Conservation (phyloP, 768 basidiomycete species). For the Nidula microcarpa region DNA sequence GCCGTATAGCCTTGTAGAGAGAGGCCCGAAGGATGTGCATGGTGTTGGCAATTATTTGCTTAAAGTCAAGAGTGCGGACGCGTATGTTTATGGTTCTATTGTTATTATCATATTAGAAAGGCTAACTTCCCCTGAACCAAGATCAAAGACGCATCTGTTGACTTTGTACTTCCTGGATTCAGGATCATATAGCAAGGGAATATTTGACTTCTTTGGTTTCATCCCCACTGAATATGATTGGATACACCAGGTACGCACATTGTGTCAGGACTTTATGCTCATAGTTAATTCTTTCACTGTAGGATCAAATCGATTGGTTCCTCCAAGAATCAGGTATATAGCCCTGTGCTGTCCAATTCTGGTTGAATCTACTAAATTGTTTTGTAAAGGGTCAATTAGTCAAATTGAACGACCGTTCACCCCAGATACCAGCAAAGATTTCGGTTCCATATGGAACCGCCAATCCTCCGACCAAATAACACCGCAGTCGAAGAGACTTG, state of each 20-base stretch:
- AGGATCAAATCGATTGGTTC: conserved; percentile 91
- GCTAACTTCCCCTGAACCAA: conserved; percentile 18
- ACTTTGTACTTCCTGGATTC: conserved; percentile 93
- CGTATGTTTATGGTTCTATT: conserved; percentile 45
- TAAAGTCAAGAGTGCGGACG: conserved; percentile 79
- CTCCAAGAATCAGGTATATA: conserved; percentile 67
- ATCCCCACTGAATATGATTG: conserved; percentile 82
- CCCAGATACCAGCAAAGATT: conserved; percentile 71
- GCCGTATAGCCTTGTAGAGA: conserved; percentile 81
- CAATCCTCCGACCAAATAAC: conserved; percentile 53
- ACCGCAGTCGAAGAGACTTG: conserved; percentile 53
- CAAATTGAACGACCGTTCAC: conserved; percentile 80
- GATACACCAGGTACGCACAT: conserved; percentile 58
- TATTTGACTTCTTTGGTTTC: conserved; percentile 59
- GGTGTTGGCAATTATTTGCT: conserved; percentile 92
- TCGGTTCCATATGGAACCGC: conserved; percentile 63
- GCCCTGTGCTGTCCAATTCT: not conserved
- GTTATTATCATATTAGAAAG: not conserved
- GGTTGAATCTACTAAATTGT: not conserved
- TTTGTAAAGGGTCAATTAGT: conserved; percentile 48
- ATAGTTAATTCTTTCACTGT: not conserved
- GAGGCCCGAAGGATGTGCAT: conserved; percentile 80
- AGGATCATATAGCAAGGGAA: conserved; percentile 66
- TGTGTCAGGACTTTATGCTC: not conserved
- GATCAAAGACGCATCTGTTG: conserved; percentile 84